Conservation (phyloP, 768 basidiomycete species). For the Hemileccinum rubropunctum region DNA sequence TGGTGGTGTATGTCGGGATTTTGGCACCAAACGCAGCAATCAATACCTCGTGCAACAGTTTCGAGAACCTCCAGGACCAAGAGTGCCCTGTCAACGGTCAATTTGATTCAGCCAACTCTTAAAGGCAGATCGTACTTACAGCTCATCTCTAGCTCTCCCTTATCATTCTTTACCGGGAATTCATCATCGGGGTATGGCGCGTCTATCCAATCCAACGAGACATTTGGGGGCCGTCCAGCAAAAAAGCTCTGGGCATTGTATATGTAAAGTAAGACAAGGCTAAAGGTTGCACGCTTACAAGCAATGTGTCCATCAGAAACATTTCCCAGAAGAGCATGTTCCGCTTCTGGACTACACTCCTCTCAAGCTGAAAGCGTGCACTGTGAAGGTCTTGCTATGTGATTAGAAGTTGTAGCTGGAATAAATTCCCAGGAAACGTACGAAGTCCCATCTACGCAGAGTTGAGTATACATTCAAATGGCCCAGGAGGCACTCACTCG, state of each 20-base stretch:
- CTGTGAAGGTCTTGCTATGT: slow-evolving; percentile 51
- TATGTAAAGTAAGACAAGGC: not conserved
- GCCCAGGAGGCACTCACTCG: slow-evolving; percentile 43
- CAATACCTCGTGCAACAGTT: slow-evolving; percentile 50
- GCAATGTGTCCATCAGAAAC: slow-evolving; percentile 60
- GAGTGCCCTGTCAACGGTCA: slow-evolving; percentile 41
- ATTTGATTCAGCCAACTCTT: not conserved
- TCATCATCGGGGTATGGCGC: slow-evolving; percentile 50
- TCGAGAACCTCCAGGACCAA: slow-evolving; percentile 56
- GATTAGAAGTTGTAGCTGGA: not conserved
- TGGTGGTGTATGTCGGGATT: slow-evolving; percentile 46
- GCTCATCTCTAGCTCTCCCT: slow-evolving; percentile 37
- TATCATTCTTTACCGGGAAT: slow-evolving; percentile 31
- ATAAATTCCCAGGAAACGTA: slow-evolving; percentile 20
- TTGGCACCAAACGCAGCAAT: slow-evolving; percentile 51
- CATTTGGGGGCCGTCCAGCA: slow-evolving; percentile 57
- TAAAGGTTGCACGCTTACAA: slow-evolving; percentile 38
- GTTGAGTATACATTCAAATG: not conserved
- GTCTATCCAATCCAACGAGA: slow-evolving; percentile 53
- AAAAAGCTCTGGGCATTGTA: slow-evolving; percentile 48
- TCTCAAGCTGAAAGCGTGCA: slow-evolving; percentile 55
- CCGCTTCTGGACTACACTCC: slow-evolving; percentile 44
- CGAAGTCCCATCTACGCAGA: slow-evolving; percentile 53
- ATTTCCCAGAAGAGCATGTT: slow-evolving; percentile 66
- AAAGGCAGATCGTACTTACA: slow-evolving; percentile 35